Conservation (phyloP, 345 rosid genomes). For the Conringia planisiliqua region DNA sequence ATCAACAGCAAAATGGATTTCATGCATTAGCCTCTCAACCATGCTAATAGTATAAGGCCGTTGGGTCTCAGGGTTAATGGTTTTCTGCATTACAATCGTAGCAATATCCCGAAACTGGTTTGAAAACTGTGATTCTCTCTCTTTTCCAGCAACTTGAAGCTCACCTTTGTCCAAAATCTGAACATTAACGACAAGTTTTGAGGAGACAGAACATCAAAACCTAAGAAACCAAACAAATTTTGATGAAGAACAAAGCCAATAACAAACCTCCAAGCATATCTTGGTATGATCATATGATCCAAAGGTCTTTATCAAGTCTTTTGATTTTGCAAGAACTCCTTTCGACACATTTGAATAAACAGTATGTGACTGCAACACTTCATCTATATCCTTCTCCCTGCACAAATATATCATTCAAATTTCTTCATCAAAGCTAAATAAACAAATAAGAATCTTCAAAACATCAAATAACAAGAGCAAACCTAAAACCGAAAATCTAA, state of each 20-base stretch:
- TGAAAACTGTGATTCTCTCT: constrained; percentile 82
- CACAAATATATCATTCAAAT: background rate
- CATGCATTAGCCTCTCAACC: constrained; percentile 94
- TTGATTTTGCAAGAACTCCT: constrained; percentile 91
- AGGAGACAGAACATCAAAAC: background rate
- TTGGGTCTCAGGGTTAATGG: constrained; percentile 86
- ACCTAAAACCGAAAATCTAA: too few species aligned
- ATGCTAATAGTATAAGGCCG: constrained; percentile 93
- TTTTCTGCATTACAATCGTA: constrained; percentile 93
- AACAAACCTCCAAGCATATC: constrained; percentile 88
- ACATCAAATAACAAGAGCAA: too few species aligned
- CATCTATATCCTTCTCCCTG: constrained; percentile 95
- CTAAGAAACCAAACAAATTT: background rate
- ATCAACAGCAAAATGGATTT: constrained; percentile 90
- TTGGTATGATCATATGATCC: constrained; percentile 77
- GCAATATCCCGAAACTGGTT: constrained; percentile 97
- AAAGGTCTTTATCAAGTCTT: constrained; percentile 60
- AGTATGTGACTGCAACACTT: constrained; percentile 93
- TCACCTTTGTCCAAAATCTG: constrained; percentile 96
- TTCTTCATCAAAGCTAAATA: background rate
- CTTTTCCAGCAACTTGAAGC: constrained; percentile 98
- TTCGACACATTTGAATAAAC: constrained; percentile 88
- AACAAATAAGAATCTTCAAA: background rate
- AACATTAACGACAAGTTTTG: background rate
- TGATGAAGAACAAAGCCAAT: background rate